Evolutionary conservation across 148 eudicot genomes (phyloP), one percentile per base, ranked within the genome.

Genomic region (Vaccinium darrowii): DNA sequence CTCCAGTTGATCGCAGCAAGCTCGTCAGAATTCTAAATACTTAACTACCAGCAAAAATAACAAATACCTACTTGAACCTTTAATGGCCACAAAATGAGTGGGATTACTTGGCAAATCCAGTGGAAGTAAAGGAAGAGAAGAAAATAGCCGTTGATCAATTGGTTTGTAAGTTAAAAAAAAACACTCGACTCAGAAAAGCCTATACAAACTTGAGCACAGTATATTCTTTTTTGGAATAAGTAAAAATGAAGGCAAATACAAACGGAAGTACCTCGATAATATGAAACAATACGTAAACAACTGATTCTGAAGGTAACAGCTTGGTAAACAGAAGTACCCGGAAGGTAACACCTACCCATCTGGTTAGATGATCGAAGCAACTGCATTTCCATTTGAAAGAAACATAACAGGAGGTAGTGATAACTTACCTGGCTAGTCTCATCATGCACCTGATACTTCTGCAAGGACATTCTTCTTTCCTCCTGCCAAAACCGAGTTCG

Each of bases 371-470:
- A 69, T 39, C 76, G 85, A 88, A 81, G 81, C 82, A 86, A 88
- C 82, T 80, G 69, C 87, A 78, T 81, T 85, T 87, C 86, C 85
- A 83, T 67, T 76, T 60, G 81, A 81, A 86, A 79, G 43, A 85
- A 81, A 84, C 19, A 83, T 16, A 73, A 51, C 56, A 76, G 27
- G 85, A 84, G 92, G 90, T 77, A 87, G 85, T 87, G 81, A 85
- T 52, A 76, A 97, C 99, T 95, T 97, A 97, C 99, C 99, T 97
- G 98, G 96, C 98, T 97, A 87, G 97, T 97, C 90, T 97, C 99
- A 89, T 97, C 99, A 92, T 97, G 99, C 91, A 97, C 99, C 95
- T 94, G 98, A 92, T 97, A 93, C 90, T 92, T 93, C 85, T 88
- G 90, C 86, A 97, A 89, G 53, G 98, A 94, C 91, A 94, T 92